Conservation (phyloP, 2,329 filamentous ascomycete species). For the Diplodia scrobiculata region DNA sequence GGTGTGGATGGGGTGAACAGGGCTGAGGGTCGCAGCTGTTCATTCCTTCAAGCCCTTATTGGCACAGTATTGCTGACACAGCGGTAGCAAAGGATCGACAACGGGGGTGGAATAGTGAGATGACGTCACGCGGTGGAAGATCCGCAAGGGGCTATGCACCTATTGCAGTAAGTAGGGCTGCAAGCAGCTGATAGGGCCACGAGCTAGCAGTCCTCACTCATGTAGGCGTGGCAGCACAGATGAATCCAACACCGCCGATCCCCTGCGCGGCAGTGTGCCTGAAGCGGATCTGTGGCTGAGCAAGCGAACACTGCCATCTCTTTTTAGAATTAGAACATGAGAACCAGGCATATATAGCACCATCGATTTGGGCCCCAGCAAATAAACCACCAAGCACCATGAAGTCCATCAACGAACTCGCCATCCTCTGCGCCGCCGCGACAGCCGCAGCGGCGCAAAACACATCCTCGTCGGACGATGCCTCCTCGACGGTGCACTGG, state of each 20-base stretch:
- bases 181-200: neutral
- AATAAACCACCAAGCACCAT: neutral
- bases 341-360: neutral
- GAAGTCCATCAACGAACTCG: neutral
- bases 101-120: neutral
- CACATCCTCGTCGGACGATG: neutral
- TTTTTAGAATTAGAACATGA: neutral
- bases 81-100: neutral
- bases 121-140: neutral
- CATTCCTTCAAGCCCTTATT: neutral
- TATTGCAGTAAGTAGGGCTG: neutral
- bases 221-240: neutral
- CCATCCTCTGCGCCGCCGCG: neutral
- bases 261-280: neutral
- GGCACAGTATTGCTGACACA: neutral
- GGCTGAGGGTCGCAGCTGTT: too few species aligned
- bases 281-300: neutral
- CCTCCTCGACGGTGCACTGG: neutral
- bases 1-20: too few species aligned
- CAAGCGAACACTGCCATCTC: neutral
- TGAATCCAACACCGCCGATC: neutral
- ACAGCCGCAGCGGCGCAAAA: neutral
- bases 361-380: fast-evolving
- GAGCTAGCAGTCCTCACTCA: neutral
- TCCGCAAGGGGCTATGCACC: neutral